Conservation (phyloP, 371 early-diverging fungal genomes). For the Mortierella sp. region DNA sequence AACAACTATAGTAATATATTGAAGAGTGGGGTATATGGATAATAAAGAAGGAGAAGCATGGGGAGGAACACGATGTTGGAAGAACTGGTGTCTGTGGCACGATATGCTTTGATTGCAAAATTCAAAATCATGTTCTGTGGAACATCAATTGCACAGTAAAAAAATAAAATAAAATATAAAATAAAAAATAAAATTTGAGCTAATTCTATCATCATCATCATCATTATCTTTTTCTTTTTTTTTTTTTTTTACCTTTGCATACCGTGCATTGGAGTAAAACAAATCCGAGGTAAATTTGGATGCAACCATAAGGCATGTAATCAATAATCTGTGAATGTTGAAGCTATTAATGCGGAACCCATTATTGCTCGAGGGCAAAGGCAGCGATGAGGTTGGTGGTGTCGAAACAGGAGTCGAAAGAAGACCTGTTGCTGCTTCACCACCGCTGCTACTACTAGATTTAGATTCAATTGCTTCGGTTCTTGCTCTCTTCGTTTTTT, state of each 20-base stretch:
- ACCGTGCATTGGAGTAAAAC: conserved; percentile 84
- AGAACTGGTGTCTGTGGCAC: not conserved
- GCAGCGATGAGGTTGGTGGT: conserved; percentile 8
- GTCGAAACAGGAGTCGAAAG: conserved; percentile 14
- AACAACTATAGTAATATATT: not conserved
- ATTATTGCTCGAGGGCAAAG: conserved; percentile 24
- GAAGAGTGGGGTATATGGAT: not conserved
- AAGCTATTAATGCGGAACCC: conserved; percentile 59
- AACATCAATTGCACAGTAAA: not conserved
- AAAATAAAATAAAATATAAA: not conserved
- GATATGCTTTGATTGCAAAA: conserved; percentile 22
- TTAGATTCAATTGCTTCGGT: not conserved
- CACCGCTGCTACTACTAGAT: too few species aligned
- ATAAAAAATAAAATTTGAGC: not conserved
- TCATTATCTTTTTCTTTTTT: too few species aligned
- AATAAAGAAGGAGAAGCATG: conserved; percentile 6
- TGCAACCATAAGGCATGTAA: conserved; percentile 80
- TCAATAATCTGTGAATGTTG: conserved; percentile 86
- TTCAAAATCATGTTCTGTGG: not conserved
- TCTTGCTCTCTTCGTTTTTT: conserved; percentile 5
- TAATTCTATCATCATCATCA: too few species aligned
- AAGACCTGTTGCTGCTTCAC: not conserved
- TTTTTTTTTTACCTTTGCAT: conserved; percentile 72
- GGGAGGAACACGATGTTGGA: not conserved
- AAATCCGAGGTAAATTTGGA: conserved; percentile 87